Evolutionary conservation across 1,139 yeast species (phyloP).

Genomic region (Blastobotrys malaysiensis): DNA sequence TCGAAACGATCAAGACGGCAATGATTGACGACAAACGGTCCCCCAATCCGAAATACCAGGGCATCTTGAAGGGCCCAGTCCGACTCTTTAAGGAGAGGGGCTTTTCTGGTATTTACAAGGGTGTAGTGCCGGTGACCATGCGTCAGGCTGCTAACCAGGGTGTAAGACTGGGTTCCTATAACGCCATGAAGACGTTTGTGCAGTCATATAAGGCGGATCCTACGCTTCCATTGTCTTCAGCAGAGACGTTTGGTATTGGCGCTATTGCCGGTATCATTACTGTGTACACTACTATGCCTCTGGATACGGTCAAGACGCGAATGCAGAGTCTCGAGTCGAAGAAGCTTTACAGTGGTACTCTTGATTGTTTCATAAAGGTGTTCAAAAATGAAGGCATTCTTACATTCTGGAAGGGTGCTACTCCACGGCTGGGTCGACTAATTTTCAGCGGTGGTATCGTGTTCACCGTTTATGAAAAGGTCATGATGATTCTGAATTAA

Average conservation of each 20-base stretch:
- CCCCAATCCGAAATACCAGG: constrained; percentile 66
- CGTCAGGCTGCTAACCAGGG: constrained; percentile 96
- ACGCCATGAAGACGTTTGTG: constrained; percentile 73
- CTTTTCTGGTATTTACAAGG: constrained; percentile 76
- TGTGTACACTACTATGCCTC: constrained; percentile 95
- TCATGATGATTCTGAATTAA: constrained; percentile 50
- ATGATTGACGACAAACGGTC: constrained; percentile 87
- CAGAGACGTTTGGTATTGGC: constrained; percentile 81
- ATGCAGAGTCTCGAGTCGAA: constrained; percentile 92
- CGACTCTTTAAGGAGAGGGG: constrained; percentile 73
- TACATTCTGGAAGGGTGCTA: constrained; percentile 97
- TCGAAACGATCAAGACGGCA: constrained; percentile 94
- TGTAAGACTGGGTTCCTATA: constrained; percentile 89
- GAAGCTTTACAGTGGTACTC: constrained; percentile 62
- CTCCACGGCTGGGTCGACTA: constrained; percentile 90
- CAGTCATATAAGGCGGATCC: constrained; percentile 55
- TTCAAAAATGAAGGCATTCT: constrained; percentile 84
- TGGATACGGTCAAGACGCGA: constrained; percentile 94
- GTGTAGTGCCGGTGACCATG: constrained; percentile 85
- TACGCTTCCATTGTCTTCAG: constrained; percentile 64
- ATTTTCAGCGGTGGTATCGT: constrained; percentile 94
- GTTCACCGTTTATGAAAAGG: constrained; percentile 88
- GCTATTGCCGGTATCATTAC: constrained; percentile 91
- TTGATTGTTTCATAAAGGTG: constrained; percentile 74
- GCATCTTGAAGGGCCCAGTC: constrained; percentile 56